Evolutionary conservation across 2,329 filamentous ascomycete species (phyloP).

Genomic region (Talaromyces marneffei): DNA sequence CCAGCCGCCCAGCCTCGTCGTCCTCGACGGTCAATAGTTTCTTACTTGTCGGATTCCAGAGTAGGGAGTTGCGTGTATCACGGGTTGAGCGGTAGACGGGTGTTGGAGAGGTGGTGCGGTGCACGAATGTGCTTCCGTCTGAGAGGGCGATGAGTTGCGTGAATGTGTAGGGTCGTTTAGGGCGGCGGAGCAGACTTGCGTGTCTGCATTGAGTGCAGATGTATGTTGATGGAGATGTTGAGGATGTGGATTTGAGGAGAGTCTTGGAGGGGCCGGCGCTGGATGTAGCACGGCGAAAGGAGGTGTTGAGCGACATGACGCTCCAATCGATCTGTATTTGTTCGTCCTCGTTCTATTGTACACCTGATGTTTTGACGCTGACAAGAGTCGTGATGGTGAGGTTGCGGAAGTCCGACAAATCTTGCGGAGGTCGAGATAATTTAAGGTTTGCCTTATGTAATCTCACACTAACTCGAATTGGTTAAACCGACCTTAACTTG

Average conservation of each 20-base stretch:
- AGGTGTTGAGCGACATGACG: slow-evolving; percentile 30
- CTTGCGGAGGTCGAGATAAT: slow-evolving; percentile 18
- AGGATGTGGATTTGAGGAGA: slow-evolving; percentile 17
- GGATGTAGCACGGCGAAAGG: slow-evolving; percentile 27
- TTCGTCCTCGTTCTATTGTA: background rate
- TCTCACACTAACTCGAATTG: slow-evolving; percentile 7
- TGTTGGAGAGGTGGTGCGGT: slow-evolving; percentile 46
- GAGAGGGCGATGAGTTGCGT: slow-evolving; percentile 92
- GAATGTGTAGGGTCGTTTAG: slow-evolving; percentile 91
- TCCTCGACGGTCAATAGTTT: slow-evolving; percentile 83
- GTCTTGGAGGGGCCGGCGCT: slow-evolving; percentile 14
- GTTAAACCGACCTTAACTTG: background rate
- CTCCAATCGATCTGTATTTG: background rate
- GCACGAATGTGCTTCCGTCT: slow-evolving; percentile 72
- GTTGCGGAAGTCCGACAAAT: slow-evolving; percentile 27
- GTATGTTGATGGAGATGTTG: slow-evolving; percentile 34
- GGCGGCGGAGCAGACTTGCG: slow-evolving; percentile 78
- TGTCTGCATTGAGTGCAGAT: slow-evolving; percentile 62
- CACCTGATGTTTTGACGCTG: background rate
- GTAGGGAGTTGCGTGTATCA: slow-evolving; percentile 79
- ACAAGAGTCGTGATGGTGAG: background rate
- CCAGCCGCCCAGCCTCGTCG: slow-evolving; percentile 86
- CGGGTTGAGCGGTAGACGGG: slow-evolving; percentile 61
- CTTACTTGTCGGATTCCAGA: slow-evolving; percentile 85
- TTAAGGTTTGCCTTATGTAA: slow-evolving; percentile 28